Base-by-base conservation (phyloP, 768 basidiomycete species). In the Amanita phalloides region DNA sequence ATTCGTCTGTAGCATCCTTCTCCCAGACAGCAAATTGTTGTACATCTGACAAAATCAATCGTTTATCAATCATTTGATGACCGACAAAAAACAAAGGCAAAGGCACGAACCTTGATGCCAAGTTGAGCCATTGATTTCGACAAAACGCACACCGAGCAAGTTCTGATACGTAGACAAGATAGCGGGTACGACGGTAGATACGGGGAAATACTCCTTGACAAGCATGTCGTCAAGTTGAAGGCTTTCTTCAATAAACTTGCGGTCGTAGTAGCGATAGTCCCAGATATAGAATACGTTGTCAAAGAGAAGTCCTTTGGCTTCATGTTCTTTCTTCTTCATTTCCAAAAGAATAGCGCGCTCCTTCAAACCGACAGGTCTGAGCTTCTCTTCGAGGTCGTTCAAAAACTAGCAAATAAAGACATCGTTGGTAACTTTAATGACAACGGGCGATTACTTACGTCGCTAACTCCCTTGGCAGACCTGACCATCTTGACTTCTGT, bases 161-260 rank as follows among this genome's bases (percentile, higher is more conserved):
- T 81, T 80, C 64, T 91, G 87, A 65, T 93, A 94, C 60, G 93
- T 89, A 11, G 78, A 70, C 44, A 94, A 72, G 58, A 94, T 89
- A 3, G 84, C 74, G 5, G 88, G 86, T 9, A 94, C 85, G 39
- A 94, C 88, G 14, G 83, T 77, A 2, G 80, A 72, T 2, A 92
- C 91, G 0, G 90, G 89, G 76, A 94, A 92, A 64, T 91, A 90
- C 63, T 92, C 85, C 66, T 92, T 91, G 56, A 93, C 81, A 10
- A 83, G 70, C 55, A 77, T 76, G 57, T 91, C 86, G 55, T 92
- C 88, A 32, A 90, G 74, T 33, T 75, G 71, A 25, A 92, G 71
- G 20, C 74, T 73, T 58, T 76, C 71, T 65, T 91, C 85, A 49
- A 84, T 69, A 60, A 70, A 86, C 61, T 75, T 78, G 55, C 78